Evolutionary conservation across 345 rosid genomes (phyloP).

Genomic region (Brassica incana): DNA sequence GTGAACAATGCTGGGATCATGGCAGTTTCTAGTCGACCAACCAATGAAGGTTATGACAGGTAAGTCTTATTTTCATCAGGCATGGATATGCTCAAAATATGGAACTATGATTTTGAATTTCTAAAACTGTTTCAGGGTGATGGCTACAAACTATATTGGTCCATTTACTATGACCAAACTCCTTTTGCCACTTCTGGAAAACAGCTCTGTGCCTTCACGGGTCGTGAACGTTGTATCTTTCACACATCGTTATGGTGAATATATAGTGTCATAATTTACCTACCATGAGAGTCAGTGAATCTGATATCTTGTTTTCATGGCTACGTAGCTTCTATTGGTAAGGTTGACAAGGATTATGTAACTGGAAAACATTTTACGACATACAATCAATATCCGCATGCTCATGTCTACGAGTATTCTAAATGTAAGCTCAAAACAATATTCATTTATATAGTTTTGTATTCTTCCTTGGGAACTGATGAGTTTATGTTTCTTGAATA

Average conservation of each 20-base stretch:
- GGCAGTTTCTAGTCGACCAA: conserved; percentile 58
- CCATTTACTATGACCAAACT: conserved; percentile 65
- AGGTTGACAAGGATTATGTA: conserved; percentile 57
- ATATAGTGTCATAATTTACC: not conserved
- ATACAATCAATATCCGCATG: conserved; percentile 54
- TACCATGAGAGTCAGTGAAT: not conserved
- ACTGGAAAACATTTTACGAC: conserved; percentile 51
- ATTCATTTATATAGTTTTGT: not conserved
- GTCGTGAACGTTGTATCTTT: conserved; percentile 83
- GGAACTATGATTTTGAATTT: not conserved
- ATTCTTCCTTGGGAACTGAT: not conserved
- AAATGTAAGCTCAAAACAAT: conserved; percentile 55
- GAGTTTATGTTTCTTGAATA: conserved; percentile 29
- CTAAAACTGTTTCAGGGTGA: conserved; percentile 55
- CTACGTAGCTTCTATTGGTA: conserved; percentile 48
- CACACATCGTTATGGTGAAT: conserved; percentile 56
- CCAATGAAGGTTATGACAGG: conserved; percentile 77
- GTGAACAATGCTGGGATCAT: conserved; percentile 93
- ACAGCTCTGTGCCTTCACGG: conserved; percentile 73
- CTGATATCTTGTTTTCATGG: not conserved
- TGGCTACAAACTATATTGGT: conserved; percentile 79
- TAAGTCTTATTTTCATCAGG: conserved; percentile 30
- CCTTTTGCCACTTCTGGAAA: conserved; percentile 72
- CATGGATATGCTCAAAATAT: not conserved
- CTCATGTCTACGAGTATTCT: conserved; percentile 63